Percentiles rank a stretch among this genome's conserved stretches.
Evolutionary conservation across 164 flowering plant species (phyloP).

Genomic region (Dillenia turbinata): DNA sequence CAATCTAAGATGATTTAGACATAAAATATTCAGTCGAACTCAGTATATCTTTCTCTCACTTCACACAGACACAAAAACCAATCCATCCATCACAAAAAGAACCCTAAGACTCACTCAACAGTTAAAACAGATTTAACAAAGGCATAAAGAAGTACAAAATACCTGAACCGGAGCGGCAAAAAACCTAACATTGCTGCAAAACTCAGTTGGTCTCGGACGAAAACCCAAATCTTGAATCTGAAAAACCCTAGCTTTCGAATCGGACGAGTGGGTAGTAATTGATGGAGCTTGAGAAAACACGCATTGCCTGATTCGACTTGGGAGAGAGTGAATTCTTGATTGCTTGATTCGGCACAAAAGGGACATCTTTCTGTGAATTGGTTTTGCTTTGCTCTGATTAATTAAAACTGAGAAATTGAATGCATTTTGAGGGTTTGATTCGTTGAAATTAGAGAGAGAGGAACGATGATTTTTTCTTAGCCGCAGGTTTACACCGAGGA

Average conservation of each 20-base stretch:
- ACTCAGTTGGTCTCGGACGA: constrained; percentile 12
- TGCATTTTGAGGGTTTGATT: too few relatives aligned
- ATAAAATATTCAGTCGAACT: too few relatives aligned
- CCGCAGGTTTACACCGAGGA: too few relatives aligned
- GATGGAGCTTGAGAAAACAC: constrained; percentile 11
- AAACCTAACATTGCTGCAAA: constrained; percentile 30
- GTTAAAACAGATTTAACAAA: neutral
- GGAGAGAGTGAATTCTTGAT: constrained; percentile 17
- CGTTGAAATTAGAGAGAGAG: too few relatives aligned
- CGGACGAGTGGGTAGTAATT: constrained; percentile 4
- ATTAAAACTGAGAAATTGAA: neutral
- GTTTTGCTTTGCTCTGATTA: neutral
- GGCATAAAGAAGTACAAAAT: neutral
- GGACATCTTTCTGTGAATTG: constrained; percentile 26
- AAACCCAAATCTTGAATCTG: constrained; percentile 13
- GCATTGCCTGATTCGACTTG: constrained; percentile 26
- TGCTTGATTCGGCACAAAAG: constrained; percentile 32
- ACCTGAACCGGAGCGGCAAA: constrained; percentile 70
- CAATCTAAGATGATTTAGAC: too few relatives aligned
- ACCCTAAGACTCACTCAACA: neutral
- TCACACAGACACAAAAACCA: neutral
- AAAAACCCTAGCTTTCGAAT: constrained; percentile 3
- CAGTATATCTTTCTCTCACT: too few relatives aligned
- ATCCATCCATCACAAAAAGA: neutral
- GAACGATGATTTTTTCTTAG: too few relatives aligned